phyloP scores from a whole-genome alignment of 257 asterid genomes.

The Linaria vulgaris region DNA sequence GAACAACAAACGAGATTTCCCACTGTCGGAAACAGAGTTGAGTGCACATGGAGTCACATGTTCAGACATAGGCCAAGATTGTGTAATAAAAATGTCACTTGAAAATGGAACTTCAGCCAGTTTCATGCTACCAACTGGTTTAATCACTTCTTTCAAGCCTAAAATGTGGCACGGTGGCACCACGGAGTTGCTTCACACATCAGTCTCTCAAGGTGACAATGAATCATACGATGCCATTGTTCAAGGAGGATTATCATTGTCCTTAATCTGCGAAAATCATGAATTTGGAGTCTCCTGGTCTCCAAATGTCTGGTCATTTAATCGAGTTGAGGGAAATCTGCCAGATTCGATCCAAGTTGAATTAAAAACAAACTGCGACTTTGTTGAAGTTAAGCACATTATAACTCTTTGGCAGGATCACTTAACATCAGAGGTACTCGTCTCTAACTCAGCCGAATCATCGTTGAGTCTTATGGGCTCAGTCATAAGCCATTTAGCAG shows the following conservation, averaged over 20 bases:
- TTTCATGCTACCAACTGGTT: slow-evolving; percentile 78
- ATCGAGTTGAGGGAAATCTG: slow-evolving; percentile 49
- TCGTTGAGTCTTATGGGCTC: slow-evolving; percentile 50
- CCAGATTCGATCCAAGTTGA: slow-evolving; percentile 60
- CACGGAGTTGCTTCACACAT: slow-evolving; percentile 66
- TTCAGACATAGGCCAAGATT: slow-evolving; percentile 42
- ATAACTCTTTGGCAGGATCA: slow-evolving; percentile 48
- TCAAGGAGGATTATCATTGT: slow-evolving; percentile 68
- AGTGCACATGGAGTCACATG: slow-evolving; percentile 48
- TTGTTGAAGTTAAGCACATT: slow-evolving; percentile 43
- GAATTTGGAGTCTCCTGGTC: slow-evolving; percentile 45
- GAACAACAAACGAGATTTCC: slow-evolving; percentile 27
- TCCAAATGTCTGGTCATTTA: slow-evolving; percentile 52
- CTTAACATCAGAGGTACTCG: slow-evolving; percentile 47
- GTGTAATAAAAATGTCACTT: slow-evolving; percentile 52
- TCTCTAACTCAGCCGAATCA: slow-evolving; percentile 40
- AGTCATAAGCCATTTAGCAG: slow-evolving; percentile 56
- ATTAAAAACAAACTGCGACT: slow-evolving; percentile 30
- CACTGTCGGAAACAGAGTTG: slow-evolving; percentile 37
- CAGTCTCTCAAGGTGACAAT: slow-evolving; percentile 39
- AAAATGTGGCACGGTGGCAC: slow-evolving; percentile 83
- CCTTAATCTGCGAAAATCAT: slow-evolving; percentile 34
- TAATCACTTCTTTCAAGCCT: slow-evolving; percentile 73
- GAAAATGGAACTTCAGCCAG: slow-evolving; percentile 57
- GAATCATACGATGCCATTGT: slow-evolving; percentile 34